Evolutionary conservation across 1,284 basidiomycete genomes (phyloP).

Genomic region (Marasmius sp.): DNA sequence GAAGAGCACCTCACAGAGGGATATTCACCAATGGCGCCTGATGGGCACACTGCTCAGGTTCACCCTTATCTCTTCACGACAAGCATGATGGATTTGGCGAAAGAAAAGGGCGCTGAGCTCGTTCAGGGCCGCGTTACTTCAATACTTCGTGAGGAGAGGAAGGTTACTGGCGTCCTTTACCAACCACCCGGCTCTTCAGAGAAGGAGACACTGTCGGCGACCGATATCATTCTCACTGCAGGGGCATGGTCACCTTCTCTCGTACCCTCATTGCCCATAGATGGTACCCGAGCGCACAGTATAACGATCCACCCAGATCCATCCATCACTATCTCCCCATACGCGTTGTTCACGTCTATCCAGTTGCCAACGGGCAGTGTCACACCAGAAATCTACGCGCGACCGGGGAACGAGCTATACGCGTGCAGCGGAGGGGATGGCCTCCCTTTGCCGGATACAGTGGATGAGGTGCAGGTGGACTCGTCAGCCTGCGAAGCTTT

Average conservation of each 20-base stretch:
- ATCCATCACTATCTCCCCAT: conserved; percentile 51
- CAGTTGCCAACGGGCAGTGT: conserved; percentile 30
- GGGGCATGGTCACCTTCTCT: conserved; percentile 85
- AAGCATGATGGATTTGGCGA: conserved; percentile 71
- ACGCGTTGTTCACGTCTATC: conserved; percentile 70
- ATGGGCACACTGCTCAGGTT: conserved; percentile 73
- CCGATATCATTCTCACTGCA: conserved; percentile 73
- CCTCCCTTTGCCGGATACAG: conserved; percentile 52
- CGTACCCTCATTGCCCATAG: conserved; percentile 52
- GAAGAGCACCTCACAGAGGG: conserved; percentile 55
- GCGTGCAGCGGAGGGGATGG: conserved; percentile 70
- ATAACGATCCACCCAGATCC: conserved; percentile 54
- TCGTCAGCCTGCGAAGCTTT: conserved; percentile 52
- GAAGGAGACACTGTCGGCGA: conserved; percentile 46
- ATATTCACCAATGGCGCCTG: conserved; percentile 62
- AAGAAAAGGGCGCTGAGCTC: conserved; percentile 49
- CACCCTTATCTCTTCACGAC: conserved; percentile 81
- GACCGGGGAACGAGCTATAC: conserved; percentile 68
- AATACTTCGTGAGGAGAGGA: conserved; percentile 38
- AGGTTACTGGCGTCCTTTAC: conserved; percentile 58
- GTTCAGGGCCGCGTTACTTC: conserved; percentile 42
- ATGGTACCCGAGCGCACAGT: conserved; percentile 65
- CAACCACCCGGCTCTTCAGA: conserved; percentile 32
- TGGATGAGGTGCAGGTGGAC: conserved; percentile 63
- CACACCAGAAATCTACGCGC: conserved; percentile 70